Evolutionary conservation across 805 yeast genomes (phyloP).

Genomic region (Vanderwaltozyma tropicalis): DNA sequence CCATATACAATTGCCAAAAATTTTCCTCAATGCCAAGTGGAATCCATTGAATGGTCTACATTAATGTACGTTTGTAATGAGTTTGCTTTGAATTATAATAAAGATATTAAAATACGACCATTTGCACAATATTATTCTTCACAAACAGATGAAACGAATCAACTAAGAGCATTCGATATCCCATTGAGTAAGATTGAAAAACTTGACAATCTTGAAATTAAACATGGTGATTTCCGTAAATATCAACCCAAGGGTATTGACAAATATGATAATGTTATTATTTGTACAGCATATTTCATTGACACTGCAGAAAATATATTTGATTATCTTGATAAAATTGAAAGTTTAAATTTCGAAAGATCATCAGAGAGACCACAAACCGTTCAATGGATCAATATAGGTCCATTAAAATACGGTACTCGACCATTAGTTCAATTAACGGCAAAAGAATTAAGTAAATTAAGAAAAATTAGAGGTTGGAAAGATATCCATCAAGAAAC

Average conservation of each 20-base stretch:
- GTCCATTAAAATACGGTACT: slow-evolving; percentile 88
- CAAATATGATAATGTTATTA: slow-evolving; percentile 38
- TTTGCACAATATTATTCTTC: slow-evolving; percentile 61
- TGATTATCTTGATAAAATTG: slow-evolving; percentile 61
- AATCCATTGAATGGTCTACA: slow-evolving; percentile 67
- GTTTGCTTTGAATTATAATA: slow-evolving; percentile 35
- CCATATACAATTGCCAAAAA: slow-evolving; percentile 47
- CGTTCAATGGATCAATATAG: slow-evolving; percentile 81
- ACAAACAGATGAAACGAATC: slow-evolving; percentile 40
- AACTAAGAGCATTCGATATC: slow-evolving; percentile 35
- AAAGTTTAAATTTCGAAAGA: slow-evolving; percentile 33
- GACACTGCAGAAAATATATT: slow-evolving; percentile 88
- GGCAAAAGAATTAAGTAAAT: slow-evolving; percentile 50
- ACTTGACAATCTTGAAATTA: slow-evolving; percentile 40
- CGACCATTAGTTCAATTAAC: slow-evolving; percentile 69
- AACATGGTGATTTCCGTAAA: slow-evolving; percentile 55
- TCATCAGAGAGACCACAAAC: slow-evolving; percentile 13
- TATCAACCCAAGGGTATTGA: slow-evolving; percentile 30
- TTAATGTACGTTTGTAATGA: slow-evolving; percentile 64
- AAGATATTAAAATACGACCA: slow-evolving; percentile 32
- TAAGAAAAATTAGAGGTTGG: slow-evolving; percentile 61
- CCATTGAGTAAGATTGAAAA: slow-evolving; percentile 14
- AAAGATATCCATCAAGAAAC: slow-evolving; percentile 24
- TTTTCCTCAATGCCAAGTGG: slow-evolving; percentile 40
- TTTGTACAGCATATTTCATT: slow-evolving; percentile 66